Evolutionary conservation across 495 filamentous ascomycete genomes (phyloP), one percentile per base, ranked within the genome.

Genomic region (Penicillium maclennaniae): DNA sequence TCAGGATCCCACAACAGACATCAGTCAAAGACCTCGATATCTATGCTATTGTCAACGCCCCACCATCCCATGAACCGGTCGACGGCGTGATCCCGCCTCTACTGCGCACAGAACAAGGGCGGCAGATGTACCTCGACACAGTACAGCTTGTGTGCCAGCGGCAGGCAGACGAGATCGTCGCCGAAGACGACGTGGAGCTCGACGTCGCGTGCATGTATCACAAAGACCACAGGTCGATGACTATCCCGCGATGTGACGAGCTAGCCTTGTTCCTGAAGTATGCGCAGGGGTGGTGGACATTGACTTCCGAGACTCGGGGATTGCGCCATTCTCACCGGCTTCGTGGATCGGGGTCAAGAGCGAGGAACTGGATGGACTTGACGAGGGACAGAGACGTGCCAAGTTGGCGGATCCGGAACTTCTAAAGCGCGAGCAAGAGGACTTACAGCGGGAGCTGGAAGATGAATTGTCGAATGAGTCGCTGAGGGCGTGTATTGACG

Each of bases 251-350:
- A 20, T 47, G 45, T 38, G 20, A 36, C 16, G 45, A 47, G 27
- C 45, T 47, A 37, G 31, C 31, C 34, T 20, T 47, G 34, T 47
- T 47, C 34, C 45, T 47, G 15, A 47, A 47, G 45, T 37, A 47
- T 47, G 45, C 19, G 8, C 27, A 38, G 45, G 31, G 27, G 31
- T 38, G 28, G 45, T 23, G 19, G 45, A 47, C 34, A 28, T 47
- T 21, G 45, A 38, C 28, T 47, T 47, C 34, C 45, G 45, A 20
- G 12, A 6, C 14, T 47, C 45, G 28, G 28, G 20, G 27, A 47
- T 47, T 38, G 17, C 45, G 34, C 45, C 45, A 14, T 47, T 38
- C 27, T 36, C 20, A 23, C 45, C 19, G 8, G 43, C 43, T 45
- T 45, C 14, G 43, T 25, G 23, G 21, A 47, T 20, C 21, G 45